Evolutionary conservation across 2,329 filamentous ascomycete species (phyloP).

Genomic region (Didymella glomerata): DNA sequence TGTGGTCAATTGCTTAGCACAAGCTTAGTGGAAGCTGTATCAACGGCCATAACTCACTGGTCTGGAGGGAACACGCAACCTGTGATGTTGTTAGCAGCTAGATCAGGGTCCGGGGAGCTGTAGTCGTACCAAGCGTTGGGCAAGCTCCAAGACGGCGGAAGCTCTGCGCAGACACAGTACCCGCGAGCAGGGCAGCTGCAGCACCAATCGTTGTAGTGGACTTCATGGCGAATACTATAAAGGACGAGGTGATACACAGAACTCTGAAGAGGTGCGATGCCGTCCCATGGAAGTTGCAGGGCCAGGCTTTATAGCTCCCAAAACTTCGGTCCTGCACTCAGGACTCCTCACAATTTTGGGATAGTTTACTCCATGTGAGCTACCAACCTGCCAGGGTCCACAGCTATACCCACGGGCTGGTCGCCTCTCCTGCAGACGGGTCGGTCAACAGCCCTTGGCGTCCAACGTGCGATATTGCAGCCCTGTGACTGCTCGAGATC

Average conservation of each 20-base stretch:
- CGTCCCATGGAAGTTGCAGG: constrained; percentile 25
- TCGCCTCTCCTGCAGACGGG: constrained; percentile 25
- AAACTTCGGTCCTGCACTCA: constrained; percentile 36
- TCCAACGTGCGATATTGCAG: constrained; percentile 41
- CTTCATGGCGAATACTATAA: constrained; percentile 42
- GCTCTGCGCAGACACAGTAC: constrained; percentile 57
- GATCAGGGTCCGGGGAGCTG: neutral
- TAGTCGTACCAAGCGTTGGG: constrained; percentile 60
- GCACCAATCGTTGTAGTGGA: constrained; percentile 38
- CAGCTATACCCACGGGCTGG: constrained; percentile 24
- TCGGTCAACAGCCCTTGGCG: constrained; percentile 23
- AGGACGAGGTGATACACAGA: constrained; percentile 24
- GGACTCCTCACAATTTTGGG: constrained; percentile 14
- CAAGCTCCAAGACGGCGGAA: constrained; percentile 65
- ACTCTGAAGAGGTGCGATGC: constrained; percentile 32
- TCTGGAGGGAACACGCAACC: constrained; percentile 66
- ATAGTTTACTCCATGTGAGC: constrained; percentile 11
- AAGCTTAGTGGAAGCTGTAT: constrained; percentile 13
- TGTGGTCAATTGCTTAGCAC: constrained; percentile 33
- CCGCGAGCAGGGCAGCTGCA: constrained; percentile 40
- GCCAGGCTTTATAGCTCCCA: constrained; percentile 41
- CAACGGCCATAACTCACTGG: constrained; percentile 53
- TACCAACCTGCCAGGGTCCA: constrained; percentile 23
- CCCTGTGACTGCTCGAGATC: constrained; percentile 44
- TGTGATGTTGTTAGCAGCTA: constrained; percentile 32